phyloP scores from a whole-genome alignment of 2,329 filamentous ascomycete genomes.

The Zymoseptoria tritici region DNA sequence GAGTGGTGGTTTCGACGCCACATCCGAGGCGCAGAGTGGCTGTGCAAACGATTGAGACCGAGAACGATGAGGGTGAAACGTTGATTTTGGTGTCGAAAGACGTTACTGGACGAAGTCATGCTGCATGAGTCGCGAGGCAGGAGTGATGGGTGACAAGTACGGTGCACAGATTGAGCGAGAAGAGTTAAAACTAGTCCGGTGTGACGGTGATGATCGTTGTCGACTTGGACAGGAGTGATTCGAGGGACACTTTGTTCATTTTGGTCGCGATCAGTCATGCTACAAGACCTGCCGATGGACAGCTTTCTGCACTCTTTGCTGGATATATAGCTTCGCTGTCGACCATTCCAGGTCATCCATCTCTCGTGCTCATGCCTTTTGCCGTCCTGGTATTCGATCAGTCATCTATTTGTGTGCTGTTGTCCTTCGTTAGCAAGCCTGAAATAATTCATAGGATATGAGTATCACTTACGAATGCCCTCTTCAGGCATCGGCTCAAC shows the following conservation, averaged over 20 bases:
- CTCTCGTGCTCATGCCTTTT: background rate
- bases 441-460: background rate
- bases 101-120: background rate
- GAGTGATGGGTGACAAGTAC: no score
- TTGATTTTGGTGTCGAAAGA: background rate
- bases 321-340: background rate
- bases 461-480: conserved; percentile 26
- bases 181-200: no score
- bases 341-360: background rate
- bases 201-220: no score
- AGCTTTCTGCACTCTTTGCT: background rate
- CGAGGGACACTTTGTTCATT: background rate
- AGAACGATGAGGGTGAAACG: background rate
- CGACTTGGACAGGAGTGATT: no score
- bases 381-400: background rate
- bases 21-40: background rate
- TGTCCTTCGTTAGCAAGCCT: background rate
- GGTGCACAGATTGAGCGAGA: no score
- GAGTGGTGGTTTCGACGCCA: background rate
- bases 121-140: background rate
- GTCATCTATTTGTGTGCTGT: background rate
- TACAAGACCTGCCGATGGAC: background rate
- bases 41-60: background rate
- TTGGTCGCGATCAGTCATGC: no score
- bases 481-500: conserved; percentile 54